phyloP scores from a whole-genome alignment of 2,329 filamentous ascomycete genomes.

The Fusarium liriodendri region DNA sequence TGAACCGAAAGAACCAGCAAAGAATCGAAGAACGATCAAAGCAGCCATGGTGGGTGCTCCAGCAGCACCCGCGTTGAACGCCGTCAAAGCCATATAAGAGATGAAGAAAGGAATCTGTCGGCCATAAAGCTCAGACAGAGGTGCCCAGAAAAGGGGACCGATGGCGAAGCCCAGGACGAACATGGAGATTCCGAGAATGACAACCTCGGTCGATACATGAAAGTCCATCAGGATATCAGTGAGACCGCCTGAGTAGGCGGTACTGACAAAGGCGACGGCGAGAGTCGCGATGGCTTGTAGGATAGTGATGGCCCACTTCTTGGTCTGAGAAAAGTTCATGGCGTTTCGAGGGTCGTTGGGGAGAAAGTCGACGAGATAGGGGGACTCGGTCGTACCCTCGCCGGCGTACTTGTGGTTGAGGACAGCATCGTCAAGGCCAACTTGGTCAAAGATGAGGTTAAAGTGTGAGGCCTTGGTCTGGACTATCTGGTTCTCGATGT shows the following conservation, averaged over 20 bases:
- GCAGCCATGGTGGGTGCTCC: constrained; percentile 68
- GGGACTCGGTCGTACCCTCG: constrained; percentile 73
- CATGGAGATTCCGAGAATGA: constrained; percentile 71
- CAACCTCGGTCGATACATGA: constrained; percentile 60
- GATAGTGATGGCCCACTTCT: constrained; percentile 75
- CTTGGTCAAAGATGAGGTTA: constrained; percentile 67
- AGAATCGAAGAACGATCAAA: constrained; percentile 76
- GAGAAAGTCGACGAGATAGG: constrained; percentile 76
- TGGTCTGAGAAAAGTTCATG: constrained; percentile 63
- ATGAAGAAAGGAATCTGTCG: constrained; percentile 69
- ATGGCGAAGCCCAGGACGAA: constrained; percentile 73
- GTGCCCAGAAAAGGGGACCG: constrained; percentile 74
- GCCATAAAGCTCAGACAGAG: constrained; percentile 72
- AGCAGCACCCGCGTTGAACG: constrained; percentile 70
- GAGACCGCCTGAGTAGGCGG: constrained; percentile 72
- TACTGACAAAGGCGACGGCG: constrained; percentile 76
- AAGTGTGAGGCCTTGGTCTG: constrained; percentile 57
- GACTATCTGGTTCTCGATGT: constrained; percentile 56
- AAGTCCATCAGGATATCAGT: constrained; percentile 67
- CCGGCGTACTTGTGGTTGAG: constrained; percentile 68
- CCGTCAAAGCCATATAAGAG: constrained; percentile 67
- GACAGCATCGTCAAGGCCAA: constrained; percentile 67
- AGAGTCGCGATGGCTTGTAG: constrained; percentile 75
- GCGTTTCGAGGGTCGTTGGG: constrained; percentile 75
- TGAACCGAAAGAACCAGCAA: constrained; percentile 72